Conservation (phyloP, 2,329 filamentous ascomycete genomes). For the Orbilia quercus region DNA sequence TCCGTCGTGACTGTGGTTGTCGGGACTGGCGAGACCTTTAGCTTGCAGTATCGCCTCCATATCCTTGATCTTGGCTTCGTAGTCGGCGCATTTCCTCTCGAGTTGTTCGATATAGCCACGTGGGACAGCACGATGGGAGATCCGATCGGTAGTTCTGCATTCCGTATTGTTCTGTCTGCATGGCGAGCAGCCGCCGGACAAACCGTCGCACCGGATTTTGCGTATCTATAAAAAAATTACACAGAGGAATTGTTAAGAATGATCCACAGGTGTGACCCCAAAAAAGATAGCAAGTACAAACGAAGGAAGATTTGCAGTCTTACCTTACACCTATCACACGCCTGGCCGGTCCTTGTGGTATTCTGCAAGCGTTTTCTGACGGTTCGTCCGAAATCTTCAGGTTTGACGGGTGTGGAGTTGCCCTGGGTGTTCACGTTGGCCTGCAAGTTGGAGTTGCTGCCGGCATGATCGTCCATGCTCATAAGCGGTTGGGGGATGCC, state of each 20-base stretch:
- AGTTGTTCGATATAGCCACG: slow-evolving; percentile 82
- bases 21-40: slow-evolving; percentile 60
- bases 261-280: slow-evolving; percentile 56
- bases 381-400: slow-evolving; percentile 64
- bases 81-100: slow-evolving; percentile 70
- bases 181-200: slow-evolving; percentile 82
- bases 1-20: slow-evolving; percentile 26
- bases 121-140: slow-evolving; percentile 81
- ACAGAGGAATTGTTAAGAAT: background rate
- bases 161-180: slow-evolving; percentile 80
- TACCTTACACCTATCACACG: slow-evolving; percentile 89
- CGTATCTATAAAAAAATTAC: slow-evolving; percentile 70
- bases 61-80: slow-evolving; percentile 75
- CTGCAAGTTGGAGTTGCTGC: slow-evolving; percentile 23
- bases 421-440: slow-evolving; percentile 6
- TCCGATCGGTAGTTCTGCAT: slow-evolving; percentile 86
- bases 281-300: slow-evolving; percentile 13
- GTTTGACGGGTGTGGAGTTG: slow-evolving; percentile 14
- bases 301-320: slow-evolving; percentile 12
- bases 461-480: slow-evolving; percentile 15
- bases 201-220: slow-evolving; percentile 87
- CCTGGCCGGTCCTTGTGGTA: slow-evolving; percentile 78
- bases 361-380: slow-evolving; percentile 69
- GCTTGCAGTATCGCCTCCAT: slow-evolving; percentile 75
- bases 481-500: slow-evolving; percentile 29